A percentile compares a stretch with the other conserved stretches of the same genome.
Conservation (phyloP, 495 filamentous ascomycete genomes). For the Aspergillus cavernicola region DNA sequence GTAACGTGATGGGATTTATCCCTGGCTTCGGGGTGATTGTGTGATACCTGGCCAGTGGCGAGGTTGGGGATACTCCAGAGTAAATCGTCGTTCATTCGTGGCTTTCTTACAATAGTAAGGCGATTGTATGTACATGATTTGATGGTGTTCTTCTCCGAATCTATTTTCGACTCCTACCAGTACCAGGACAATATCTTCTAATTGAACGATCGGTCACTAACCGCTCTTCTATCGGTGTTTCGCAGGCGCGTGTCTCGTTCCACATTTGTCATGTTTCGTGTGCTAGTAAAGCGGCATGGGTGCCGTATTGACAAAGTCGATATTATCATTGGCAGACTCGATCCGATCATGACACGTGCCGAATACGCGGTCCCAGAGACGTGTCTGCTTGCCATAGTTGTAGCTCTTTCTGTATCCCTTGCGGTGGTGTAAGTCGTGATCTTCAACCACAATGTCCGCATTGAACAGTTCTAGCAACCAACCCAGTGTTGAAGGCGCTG, state of each 20-base stretch:
- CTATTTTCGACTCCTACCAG: too few species aligned
- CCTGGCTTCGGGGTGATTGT: neutral
- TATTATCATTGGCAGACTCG: constrained; percentile 29
- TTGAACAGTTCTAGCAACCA: constrained; percentile 35
- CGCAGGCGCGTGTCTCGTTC: neutral
- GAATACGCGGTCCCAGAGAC: constrained; percentile 41
- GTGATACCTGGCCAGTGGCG: neutral
- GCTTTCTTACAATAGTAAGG: neutral
- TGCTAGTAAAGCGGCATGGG: constrained; percentile 27
- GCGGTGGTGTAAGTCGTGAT: constrained; percentile 43
- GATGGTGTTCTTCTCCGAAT: too few species aligned
- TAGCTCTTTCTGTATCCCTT: constrained; percentile 44
- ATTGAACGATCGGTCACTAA: too few species aligned
- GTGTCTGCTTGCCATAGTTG: constrained; percentile 44
- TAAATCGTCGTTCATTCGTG: neutral
- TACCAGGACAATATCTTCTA: too few species aligned
- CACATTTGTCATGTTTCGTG: constrained; percentile 4
- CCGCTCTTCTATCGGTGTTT: neutral
- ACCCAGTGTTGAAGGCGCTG: constrained; percentile 31
- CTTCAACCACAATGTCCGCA: constrained; percentile 40
- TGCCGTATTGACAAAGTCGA: constrained; percentile 36
- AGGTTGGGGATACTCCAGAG: neutral
- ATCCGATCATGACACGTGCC: constrained; percentile 37
- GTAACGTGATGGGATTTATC: neutral
- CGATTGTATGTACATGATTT: neutral